These are phyloP conservation scores for Apiotrichum sp. DNA, from an alignment of 1,284 basidiomycete species.

Conservation along the genomic window DNA sequence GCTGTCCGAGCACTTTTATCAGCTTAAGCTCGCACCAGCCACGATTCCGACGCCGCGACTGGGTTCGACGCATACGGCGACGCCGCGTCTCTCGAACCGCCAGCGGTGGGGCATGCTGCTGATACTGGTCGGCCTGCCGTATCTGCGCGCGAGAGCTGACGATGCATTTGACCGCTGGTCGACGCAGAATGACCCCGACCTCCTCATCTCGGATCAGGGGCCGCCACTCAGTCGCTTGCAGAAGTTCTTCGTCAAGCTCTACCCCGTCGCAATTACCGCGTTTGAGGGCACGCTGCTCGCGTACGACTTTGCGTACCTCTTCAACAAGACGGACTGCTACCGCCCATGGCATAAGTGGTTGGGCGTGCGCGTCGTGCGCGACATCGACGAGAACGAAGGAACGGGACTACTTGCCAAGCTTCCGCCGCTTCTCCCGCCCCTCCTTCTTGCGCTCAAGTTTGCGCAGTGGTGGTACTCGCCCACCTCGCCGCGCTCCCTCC, in stretches of 20 bases:
- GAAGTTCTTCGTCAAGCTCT: constrained; percentile 58
- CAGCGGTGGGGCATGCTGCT: constrained; percentile 60
- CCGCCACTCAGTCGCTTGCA: constrained; percentile 30
- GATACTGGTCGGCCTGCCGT: constrained; percentile 81
- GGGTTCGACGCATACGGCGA: constrained; percentile 5
- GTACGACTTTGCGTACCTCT: constrained; percentile 85
- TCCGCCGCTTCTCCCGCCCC: constrained; percentile 62
- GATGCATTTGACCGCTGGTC: constrained; percentile 79
- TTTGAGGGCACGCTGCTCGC: constrained; percentile 76
- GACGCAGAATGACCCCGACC: constrained; percentile 18
- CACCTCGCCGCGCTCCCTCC: constrained; percentile 73
- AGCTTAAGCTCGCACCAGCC: constrained; percentile 26
- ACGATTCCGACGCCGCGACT: constrained; percentile 30
- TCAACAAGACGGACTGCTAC: constrained; percentile 79
- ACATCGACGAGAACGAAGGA: constrained; percentile 16
- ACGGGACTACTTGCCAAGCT: constrained; percentile 16
- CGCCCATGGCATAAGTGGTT: constrained; percentile 86
- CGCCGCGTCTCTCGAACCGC: constrained; percentile 22
- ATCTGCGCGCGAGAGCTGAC: constrained; percentile 77
- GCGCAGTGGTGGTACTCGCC: constrained; percentile 99
- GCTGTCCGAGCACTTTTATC: constrained; percentile 45
- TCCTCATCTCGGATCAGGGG: constrained; percentile 10
- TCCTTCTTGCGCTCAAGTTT: constrained; percentile 95
- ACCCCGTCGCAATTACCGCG: constrained; percentile 72
- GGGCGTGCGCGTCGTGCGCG: constrained; percentile 57